Evolutionary conservation across 495 filamentous ascomycete genomes (phyloP).

Genomic region (Daldinia loculata): DNA sequence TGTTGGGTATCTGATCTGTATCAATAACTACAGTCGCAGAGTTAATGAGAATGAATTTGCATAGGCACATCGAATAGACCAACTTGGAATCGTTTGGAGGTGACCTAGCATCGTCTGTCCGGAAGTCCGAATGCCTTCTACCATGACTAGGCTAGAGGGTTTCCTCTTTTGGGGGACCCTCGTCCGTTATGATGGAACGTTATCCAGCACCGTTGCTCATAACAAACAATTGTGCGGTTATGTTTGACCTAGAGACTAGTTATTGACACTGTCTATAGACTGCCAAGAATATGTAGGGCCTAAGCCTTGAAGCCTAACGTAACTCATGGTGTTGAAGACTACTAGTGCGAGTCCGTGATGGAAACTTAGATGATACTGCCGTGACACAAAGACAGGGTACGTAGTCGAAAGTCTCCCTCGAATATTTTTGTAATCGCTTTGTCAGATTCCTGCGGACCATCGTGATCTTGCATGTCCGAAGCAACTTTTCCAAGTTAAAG

Average conservation of each 20-base stretch:
- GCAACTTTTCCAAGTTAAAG: slow-evolving; percentile 24
- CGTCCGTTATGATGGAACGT: slow-evolving; percentile 7
- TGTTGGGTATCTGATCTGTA: background rate
- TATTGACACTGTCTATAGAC: slow-evolving; percentile 1
- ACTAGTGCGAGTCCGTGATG: slow-evolving; percentile 12
- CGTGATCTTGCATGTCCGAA: slow-evolving; percentile 41
- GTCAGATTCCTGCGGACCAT: slow-evolving; percentile 28
- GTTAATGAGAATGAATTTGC: background rate
- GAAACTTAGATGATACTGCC: slow-evolving; percentile 10
- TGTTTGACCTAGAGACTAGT: slow-evolving; percentile 4
- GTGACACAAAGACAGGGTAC: slow-evolving; percentile 25
- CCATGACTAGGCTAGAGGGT: background rate
- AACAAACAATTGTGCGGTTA: slow-evolving; percentile 4
- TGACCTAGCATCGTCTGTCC: slow-evolving; percentile 3
- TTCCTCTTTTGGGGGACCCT: slow-evolving; percentile 17
- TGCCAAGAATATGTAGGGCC: slow-evolving; percentile 10
- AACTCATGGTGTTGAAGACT: slow-evolving; percentile 18
- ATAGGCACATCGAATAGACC: background rate
- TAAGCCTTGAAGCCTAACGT: slow-evolving; percentile 23
- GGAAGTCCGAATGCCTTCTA: slow-evolving; percentile 28
- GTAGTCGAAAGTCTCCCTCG: slow-evolving; percentile 7
- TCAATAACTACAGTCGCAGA: background rate
- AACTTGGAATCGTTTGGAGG: background rate
- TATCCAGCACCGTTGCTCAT: slow-evolving; percentile 4
- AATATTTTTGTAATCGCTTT: slow-evolving; percentile 38